A percentile compares a stretch with the other conserved stretches of the same genome.
These are phyloP conservation scores for Monosporascus ibericus DNA, from an alignment of 2,329 filamentous ascomycete species.

Conservation along the genomic window DNA sequence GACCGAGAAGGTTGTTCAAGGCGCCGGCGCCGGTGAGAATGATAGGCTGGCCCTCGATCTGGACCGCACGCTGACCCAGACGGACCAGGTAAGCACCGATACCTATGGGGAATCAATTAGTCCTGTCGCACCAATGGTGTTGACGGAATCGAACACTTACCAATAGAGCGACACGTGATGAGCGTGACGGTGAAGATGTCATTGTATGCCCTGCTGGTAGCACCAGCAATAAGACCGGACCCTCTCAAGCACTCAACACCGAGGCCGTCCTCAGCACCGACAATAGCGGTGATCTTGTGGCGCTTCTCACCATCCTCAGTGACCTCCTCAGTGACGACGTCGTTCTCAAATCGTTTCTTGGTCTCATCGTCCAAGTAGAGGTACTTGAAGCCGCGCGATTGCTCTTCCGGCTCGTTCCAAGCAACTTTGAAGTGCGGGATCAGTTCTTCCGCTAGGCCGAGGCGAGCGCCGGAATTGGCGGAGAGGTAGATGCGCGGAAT, in stretches of 20 bases:
- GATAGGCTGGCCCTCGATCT: conserved; percentile 98
- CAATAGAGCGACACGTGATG: conserved; percentile 95
- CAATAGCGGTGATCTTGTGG: conserved; percentile 88
- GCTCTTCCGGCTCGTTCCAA: conserved; percentile 80
- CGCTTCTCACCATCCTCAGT: conserved; percentile 82
- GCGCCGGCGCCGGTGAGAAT: conserved; percentile 96
- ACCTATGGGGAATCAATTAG: conserved; percentile 43
- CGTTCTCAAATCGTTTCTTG: conserved; percentile 80
- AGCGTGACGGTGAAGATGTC: conserved; percentile 98
- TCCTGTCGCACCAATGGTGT: not conserved
- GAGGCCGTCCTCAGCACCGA: conserved; percentile 90
- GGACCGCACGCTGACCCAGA: conserved; percentile 95
- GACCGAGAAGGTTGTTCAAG: conserved; percentile 95
- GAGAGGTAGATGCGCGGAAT: conserved; percentile 97
- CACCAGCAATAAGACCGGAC: conserved; percentile 96
- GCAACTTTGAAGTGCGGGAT: conserved; percentile 96
- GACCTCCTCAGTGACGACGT: conserved; percentile 83
- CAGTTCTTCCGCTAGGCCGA: conserved; percentile 92
- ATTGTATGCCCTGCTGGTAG: conserved; percentile 93
- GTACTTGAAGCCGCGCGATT: conserved; percentile 91
- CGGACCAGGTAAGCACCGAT: conserved; percentile 98
- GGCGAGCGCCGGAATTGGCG: conserved; percentile 96
- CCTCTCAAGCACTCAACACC: conserved; percentile 97
- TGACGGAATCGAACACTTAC: conserved; percentile 40
- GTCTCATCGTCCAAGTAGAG: conserved; percentile 84